Base-by-base conservation (phyloP, 2,329 filamentous ascomycete genomes). In the Claviceps humidiphila region DNA sequence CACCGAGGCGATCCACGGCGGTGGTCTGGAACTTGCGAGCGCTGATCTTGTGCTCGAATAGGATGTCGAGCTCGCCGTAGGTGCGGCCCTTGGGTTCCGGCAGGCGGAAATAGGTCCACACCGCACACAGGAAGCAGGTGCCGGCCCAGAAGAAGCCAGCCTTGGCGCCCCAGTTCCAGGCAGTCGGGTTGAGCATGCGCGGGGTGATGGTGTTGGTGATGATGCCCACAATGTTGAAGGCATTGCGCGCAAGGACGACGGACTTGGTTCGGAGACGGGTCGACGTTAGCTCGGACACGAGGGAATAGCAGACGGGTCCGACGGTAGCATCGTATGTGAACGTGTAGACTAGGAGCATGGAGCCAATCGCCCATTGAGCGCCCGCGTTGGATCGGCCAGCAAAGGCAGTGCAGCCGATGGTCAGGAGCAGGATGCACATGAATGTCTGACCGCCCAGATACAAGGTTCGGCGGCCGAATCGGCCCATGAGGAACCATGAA, bases 241-340 rank as follows among this genome's bases (percentile, higher is more conserved):
- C 51, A 56, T 68, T 71, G 47, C 73, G 65, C 1, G 69, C 71
- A 17, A 75, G 59, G 13, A 73, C 71, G 17, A 74, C 68, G 0
- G 71, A 71, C 60, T 74, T 72, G 47, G 69, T 71, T 46, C 72
- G 66, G 20, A 75, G 66, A 41, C 72, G 71, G 4, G 71, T 73
- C 0, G 71, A 72, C 0, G 68, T 66, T 3, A 74, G 55, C 59
- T 75, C 73, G 1, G 73, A 79, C 4, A 95, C 89, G 38, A 95
- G 76, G 0, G 87, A 91, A 69, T 93, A 95, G 69, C 86, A 89
- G 26, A 95, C 87, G 40, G 56, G 68, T 0, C 68, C 68, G 26
- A 71, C 64, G 5, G 68, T 69, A 41, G 59, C 60, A 54, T 70
- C 62, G 51, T 70, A 71, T 48, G 71, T 66, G 34, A 74, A 68